Percentiles rank a stretch among this genome's conserved stretches.
phyloP scores from a whole-genome alignment of 441 rosid genomes.

The Gossypium lobatum region DNA sequence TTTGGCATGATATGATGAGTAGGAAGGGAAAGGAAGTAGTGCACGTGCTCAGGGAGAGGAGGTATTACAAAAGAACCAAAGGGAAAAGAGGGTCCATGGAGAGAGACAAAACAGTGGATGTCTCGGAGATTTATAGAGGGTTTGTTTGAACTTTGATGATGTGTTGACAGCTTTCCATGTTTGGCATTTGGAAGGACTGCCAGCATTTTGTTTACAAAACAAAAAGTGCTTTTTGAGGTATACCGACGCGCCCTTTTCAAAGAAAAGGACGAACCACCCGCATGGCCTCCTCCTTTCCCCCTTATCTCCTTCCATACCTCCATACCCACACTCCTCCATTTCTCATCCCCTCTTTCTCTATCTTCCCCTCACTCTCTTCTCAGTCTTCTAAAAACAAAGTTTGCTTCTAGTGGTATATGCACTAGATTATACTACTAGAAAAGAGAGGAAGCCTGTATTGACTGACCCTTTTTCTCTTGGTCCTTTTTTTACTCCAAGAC shows the following conservation, averaged over 20 bases:
- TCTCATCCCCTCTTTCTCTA: conserved; percentile 21
- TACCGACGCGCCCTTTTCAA: conserved; percentile 3
- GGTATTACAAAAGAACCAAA: too few relatives aligned
- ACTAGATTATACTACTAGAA: too few relatives aligned
- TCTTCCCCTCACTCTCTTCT: neutral
- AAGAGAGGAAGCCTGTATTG: neutral
- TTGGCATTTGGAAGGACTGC: conserved; percentile 36
- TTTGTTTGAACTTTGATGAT: too few relatives aligned
- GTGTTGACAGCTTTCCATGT: conserved; percentile 28
- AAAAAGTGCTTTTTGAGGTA: neutral
- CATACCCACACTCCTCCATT: conserved; percentile 19
- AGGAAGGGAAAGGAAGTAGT: too few relatives aligned
- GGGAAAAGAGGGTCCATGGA: too few relatives aligned
- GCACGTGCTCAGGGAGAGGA: too few relatives aligned
- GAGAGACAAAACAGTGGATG: too few relatives aligned
- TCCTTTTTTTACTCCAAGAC: neutral
- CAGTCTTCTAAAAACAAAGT: neutral
- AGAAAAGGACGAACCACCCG: conserved; percentile 33
- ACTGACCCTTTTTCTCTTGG: neutral
- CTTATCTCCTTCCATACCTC: neutral
- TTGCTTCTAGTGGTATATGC: too few relatives aligned
- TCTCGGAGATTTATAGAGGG: too few relatives aligned
- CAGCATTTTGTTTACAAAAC: conserved; percentile 14
- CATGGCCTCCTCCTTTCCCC: conserved; percentile 21
- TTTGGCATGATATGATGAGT: too few relatives aligned